Evolutionary conservation across 2,329 filamentous ascomycete species (phyloP).

Genomic region (Incumbomyces delicatus): DNA sequence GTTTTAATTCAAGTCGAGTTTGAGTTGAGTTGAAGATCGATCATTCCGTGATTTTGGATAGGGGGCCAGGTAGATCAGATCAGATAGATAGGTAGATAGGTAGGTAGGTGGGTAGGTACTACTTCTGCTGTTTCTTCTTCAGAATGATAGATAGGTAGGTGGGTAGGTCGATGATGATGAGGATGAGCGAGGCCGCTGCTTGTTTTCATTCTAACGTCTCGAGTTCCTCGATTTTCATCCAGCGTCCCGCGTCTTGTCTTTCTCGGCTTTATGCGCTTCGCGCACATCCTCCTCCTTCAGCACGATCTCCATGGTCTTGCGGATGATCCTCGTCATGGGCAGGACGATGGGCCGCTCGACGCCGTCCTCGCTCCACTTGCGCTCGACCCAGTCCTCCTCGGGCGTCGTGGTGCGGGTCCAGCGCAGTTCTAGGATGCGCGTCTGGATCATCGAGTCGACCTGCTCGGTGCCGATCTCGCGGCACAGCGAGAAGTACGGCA

Average conservation of each 20-base stretch:
- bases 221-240: too few relatives aligned
- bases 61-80: too few relatives aligned
- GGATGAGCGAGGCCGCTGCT: too few relatives aligned
- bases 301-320: conserved; percentile 6
- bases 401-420: conserved; percentile 6
- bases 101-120: too few relatives aligned
- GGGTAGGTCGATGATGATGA: too few relatives aligned
- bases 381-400: conserved; percentile 4
- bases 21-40: too few relatives aligned
- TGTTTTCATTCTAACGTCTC: too few relatives aligned
- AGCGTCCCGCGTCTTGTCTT: neutral
- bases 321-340: conserved; percentile 4
- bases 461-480: conserved; percentile 5
- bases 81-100: too few relatives aligned
- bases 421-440: conserved; percentile 5
- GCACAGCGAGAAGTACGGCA: conserved; percentile 4
- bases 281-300: conserved; percentile 2
- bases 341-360: conserved; percentile 6
- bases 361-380: conserved; percentile 7
- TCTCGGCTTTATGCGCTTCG: neutral
- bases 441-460: conserved; percentile 7
- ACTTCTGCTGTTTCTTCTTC: too few relatives aligned
- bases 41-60: too few relatives aligned
- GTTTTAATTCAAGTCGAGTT: too few relatives aligned
- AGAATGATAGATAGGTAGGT: too few relatives aligned